phyloP scores from a whole-genome alignment of 371 early-diverging fungal genomes.

The Apophysomyces trapeziformis region DNA sequence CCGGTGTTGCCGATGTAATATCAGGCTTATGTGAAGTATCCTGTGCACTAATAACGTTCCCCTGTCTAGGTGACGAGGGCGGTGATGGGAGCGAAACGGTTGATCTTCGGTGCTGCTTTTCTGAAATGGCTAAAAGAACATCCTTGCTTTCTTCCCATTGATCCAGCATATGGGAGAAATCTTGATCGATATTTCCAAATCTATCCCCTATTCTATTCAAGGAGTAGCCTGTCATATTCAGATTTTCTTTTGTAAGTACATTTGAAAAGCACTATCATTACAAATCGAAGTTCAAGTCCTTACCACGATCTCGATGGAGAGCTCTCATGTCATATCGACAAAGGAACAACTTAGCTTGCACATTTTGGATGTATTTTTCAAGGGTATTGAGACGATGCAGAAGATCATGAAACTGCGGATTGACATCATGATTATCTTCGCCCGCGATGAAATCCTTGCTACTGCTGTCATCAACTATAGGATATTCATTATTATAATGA shows the following conservation, averaged over 20 bases:
- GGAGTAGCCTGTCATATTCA: neutral
- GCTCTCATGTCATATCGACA: conserved; percentile 44
- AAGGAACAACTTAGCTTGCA: conserved; percentile 39
- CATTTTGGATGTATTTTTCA: conserved; percentile 39
- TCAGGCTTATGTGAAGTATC: neutral
- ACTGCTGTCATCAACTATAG: conserved; percentile 9
- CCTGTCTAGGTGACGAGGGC: conserved; percentile 34
- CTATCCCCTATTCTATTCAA: conserved; percentile 35
- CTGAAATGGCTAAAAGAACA: conserved; percentile 14
- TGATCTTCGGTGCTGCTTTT: neutral
- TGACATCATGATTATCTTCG: conserved; percentile 8
- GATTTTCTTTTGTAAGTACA: neutral
- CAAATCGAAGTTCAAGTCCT: neutral
- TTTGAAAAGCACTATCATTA: neutral
- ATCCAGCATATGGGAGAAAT: conserved; percentile 23
- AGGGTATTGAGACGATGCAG: conserved; percentile 33
- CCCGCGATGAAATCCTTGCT: conserved; percentile 7
- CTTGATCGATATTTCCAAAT: conserved; percentile 35
- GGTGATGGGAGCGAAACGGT: conserved; percentile 38
- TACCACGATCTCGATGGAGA: conserved; percentile 30
- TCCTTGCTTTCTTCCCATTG: conserved; percentile 46
- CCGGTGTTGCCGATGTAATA: neutral
- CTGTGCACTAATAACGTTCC: neutral
- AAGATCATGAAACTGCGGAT: conserved; percentile 27
- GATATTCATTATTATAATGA: neutral